Percentiles rank a stretch among this genome's conserved stretches.
Evolutionary conservation across 805 yeast species (phyloP).

Genomic region (Kluyveromyces lactis): DNA sequence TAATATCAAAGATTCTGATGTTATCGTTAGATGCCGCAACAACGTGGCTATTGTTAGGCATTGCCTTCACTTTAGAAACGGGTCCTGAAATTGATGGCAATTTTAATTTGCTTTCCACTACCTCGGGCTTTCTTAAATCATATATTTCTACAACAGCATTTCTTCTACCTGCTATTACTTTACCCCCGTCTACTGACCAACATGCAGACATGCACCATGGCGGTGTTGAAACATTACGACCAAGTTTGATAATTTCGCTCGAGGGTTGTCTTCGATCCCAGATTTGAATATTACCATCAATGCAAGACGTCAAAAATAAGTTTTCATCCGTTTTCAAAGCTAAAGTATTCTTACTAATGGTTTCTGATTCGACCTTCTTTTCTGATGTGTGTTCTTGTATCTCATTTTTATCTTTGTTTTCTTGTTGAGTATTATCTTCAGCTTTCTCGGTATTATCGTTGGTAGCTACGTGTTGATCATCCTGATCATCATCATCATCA

Average conservation of each 20-base stretch:
- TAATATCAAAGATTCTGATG: conserved; percentile 74
- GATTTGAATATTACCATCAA: conserved; percentile 71
- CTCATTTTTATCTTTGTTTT: conserved; percentile 5
- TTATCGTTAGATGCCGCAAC: conserved; percentile 89
- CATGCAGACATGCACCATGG: conserved; percentile 92
- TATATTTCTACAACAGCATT: conserved; percentile 79
- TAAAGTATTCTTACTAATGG: conserved; percentile 13
- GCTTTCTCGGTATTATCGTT: conserved; percentile 7
- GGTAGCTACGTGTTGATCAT: conserved; percentile 10
- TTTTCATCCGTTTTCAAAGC: conserved; percentile 32
- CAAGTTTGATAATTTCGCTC: conserved; percentile 35
- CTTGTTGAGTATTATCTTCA: conserved; percentile 6
- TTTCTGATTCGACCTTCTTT: not conserved
- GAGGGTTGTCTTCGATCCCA: conserved; percentile 68
- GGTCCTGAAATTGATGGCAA: conserved; percentile 90
- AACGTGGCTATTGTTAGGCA: conserved; percentile 74
- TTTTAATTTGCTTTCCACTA: conserved; percentile 40
- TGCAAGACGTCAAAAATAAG: conserved; percentile 68
- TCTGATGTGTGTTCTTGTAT: conserved; percentile 1
- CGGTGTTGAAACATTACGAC: conserved; percentile 58
- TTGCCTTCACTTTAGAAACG: conserved; percentile 66
- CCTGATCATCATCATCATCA: conserved; percentile 46
- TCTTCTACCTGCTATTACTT: conserved; percentile 77
- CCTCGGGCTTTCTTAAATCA: conserved; percentile 44
- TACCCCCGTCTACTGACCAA: conserved; percentile 82